Conservation (phyloP, 192 early-diverging fungal species). For the Rhizophagus clarus region DNA sequence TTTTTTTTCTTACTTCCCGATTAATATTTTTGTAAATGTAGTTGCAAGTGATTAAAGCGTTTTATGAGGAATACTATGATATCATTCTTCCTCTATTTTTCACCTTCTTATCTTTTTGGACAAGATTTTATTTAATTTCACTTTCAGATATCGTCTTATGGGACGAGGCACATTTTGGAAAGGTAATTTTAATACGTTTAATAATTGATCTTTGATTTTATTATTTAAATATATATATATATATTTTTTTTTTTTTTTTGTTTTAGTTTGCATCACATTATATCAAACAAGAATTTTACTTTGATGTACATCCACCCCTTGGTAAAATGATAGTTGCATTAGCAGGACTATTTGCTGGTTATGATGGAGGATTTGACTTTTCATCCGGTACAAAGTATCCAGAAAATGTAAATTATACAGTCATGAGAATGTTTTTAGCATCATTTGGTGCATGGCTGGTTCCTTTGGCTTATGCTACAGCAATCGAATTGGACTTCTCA, state of each 20-base stretch:
- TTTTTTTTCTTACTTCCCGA: not conserved
- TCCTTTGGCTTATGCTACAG: slow-evolving; percentile 90
- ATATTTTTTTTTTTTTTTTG: not conserved
- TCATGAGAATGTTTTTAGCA: slow-evolving; percentile 90
- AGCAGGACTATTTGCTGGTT: slow-evolving; percentile 80
- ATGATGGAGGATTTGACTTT: slow-evolving; percentile 86
- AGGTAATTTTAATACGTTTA: slow-evolving; percentile 36
- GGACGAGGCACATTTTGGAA: slow-evolving; percentile 74
- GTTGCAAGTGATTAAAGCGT: slow-evolving; percentile 38
- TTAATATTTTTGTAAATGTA: not conserved
- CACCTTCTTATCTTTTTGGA: slow-evolving; percentile 65
- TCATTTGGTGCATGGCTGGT: slow-evolving; percentile 86
- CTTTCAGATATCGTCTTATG: slow-evolving; percentile 65
- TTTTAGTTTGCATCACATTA: slow-evolving; percentile 91
- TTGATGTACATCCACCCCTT: slow-evolving; percentile 97
- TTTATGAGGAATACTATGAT: slow-evolving; percentile 51
- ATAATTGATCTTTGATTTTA: not conserved
- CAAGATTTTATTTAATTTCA: slow-evolving; percentile 68
- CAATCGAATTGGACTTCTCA: slow-evolving; percentile 71
- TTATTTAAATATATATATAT: not conserved
- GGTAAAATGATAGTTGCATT: slow-evolving; percentile 95
- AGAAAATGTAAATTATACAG: slow-evolving; percentile 73
- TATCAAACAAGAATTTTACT: slow-evolving; percentile 91
- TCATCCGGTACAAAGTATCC: slow-evolving; percentile 81
- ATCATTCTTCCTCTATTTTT: slow-evolving; percentile 54